phyloP scores from a whole-genome alignment of 768 basidiomycete genomes.

The Cubamyces lactineus region DNA sequence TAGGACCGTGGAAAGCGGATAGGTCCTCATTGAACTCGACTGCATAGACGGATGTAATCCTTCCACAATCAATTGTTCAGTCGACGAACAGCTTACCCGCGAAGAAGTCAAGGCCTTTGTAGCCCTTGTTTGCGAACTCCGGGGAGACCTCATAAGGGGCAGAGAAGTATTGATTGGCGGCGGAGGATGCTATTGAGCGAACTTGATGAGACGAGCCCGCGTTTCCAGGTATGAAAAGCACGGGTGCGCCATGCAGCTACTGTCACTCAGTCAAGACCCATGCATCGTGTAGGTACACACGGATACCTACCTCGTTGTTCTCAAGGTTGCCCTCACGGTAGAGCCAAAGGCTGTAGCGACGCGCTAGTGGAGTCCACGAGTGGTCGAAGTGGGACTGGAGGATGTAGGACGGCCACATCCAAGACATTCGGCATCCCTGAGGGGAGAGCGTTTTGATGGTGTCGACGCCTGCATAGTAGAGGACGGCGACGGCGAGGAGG shows the following conservation, averaged over 20 bases:
- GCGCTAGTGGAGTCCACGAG: slow-evolving; percentile 71
- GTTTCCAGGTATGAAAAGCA: slow-evolving; percentile 96
- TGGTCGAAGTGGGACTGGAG: slow-evolving; percentile 67
- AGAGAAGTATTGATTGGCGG: slow-evolving; percentile 76
- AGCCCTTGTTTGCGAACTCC: slow-evolving; percentile 50
- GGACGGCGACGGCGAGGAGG: slow-evolving; percentile 38
- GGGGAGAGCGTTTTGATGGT: slow-evolving; percentile 65
- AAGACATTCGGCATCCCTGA: slow-evolving; percentile 95
- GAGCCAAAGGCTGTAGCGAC: slow-evolving; percentile 82
- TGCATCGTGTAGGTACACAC: slow-evolving; percentile 2
- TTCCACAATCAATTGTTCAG: neutral
- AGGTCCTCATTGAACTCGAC: slow-evolving; percentile 98
- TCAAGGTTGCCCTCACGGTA: slow-evolving; percentile 94
- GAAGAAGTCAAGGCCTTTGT: slow-evolving; percentile 81
- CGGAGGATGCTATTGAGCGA: slow-evolving; percentile 92
- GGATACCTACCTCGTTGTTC: slow-evolving; percentile 51
- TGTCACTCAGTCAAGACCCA: slow-evolving; percentile 25
- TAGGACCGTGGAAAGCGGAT: slow-evolving; percentile 92
- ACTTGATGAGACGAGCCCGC: slow-evolving; percentile 95
- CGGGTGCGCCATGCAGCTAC: slow-evolving; percentile 65
- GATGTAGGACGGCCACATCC: slow-evolving; percentile 92
- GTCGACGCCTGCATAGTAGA: slow-evolving; percentile 40
- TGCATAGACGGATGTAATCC: slow-evolving; percentile 32
- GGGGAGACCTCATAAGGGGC: slow-evolving; percentile 58
- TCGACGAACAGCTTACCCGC: slow-evolving; percentile 56